Base-by-base conservation (phyloP, 441 rosid species). In the Jatropha podagrica region DNA sequence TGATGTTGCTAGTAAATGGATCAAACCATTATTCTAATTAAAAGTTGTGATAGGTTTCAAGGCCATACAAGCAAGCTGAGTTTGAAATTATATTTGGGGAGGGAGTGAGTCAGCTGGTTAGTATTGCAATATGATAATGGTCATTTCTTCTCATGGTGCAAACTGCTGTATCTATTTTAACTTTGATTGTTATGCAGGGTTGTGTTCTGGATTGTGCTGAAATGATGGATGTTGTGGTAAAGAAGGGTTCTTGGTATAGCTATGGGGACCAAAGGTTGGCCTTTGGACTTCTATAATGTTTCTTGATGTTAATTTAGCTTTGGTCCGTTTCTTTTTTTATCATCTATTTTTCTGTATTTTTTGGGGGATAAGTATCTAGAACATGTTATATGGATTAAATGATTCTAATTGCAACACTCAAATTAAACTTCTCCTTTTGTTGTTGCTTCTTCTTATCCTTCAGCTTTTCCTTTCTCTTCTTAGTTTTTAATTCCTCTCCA, bases 221-320 rank as follows among this genome's bases (percentile, higher is more conserved):
- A 73, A 81, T 83, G 81, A 87, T 91, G 93, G 93, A 90, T 80
- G 85, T 90, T 74, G 95, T 91, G 68, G 83, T 87, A 23, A 95
- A 90, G 86, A 95, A 93, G 72, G 97, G 99, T 48, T 88, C 99
- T 74, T 95, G 99, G 99, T 95, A 95, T 84, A 93, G 97, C 81
- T 93, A 86, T 69, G 97, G 91, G 71, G 99, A 95, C 69, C 92
- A 88, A 48, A 91, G 94, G 99, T 93, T 27, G 46, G 84, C 69
- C 73, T 59, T 78, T 60, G 26, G 59, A 71, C 54, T 60, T 77
- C 32, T 66, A 18, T 56, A 66, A 11, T 32, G 23, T 67, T 65
- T 76, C 20, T 17, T 63, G 18, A 14, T 52, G 18, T 13, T 49
- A 18, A 20, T 63, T 72, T 56, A 65, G 52, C 44, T 74, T 48